Evolutionary conservation across 257 asterid genomes (phyloP).

Genomic region (Capsicum rhomboideum): DNA sequence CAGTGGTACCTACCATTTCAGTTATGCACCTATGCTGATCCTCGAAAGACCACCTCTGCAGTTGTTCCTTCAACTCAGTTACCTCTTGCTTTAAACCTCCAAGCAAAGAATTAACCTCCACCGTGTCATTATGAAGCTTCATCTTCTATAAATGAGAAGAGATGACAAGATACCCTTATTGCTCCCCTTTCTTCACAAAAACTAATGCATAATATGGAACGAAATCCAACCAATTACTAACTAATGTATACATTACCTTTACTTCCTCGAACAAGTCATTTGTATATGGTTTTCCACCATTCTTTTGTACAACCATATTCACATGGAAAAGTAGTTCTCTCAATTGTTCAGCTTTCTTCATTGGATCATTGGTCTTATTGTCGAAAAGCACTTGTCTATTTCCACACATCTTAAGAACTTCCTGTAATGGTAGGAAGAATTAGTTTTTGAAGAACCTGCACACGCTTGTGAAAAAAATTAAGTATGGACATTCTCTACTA

Average conservation of each 20-base stretch:
- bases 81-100: conserved; percentile 46
- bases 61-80: conserved; percentile 33
- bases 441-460: background rate
- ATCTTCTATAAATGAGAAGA: background rate
- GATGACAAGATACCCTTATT: background rate
- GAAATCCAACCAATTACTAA: background rate
- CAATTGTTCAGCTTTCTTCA: conserved; percentile 29
- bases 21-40: conserved; percentile 35
- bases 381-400: conserved; percentile 54
- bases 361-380: conserved; percentile 44
- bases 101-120: conserved; percentile 28
- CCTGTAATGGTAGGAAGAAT: conserved; percentile 19
- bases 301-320: conserved; percentile 29
- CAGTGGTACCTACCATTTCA: conserved; percentile 36
- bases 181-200: background rate
- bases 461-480: too few relatives aligned
- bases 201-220: background rate
- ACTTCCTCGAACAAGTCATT: conserved; percentile 37
- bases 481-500: background rate
- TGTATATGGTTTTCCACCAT: conserved; percentile 47
- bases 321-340: conserved; percentile 41
- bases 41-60: conserved; percentile 23
- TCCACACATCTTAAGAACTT: conserved; percentile 46
- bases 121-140: conserved; percentile 34
- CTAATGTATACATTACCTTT: conserved; percentile 17